These are phyloP conservation scores for Blumeria graminis DNA, from an alignment of 2,329 filamentous ascomycete species.

Conservation along the genomic window DNA sequence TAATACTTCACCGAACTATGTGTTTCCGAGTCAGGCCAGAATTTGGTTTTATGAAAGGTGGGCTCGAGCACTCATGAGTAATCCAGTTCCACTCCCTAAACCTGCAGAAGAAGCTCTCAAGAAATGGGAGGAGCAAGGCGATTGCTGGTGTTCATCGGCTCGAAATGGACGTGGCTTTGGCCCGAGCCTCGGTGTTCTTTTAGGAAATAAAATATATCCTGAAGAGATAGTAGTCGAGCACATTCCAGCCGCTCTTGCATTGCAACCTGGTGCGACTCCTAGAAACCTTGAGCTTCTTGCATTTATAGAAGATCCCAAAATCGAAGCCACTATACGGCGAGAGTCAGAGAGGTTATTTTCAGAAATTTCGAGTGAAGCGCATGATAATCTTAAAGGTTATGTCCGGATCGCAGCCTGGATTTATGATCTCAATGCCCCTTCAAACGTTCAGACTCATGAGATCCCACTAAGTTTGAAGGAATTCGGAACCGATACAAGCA, in stretches of 20 bases:
- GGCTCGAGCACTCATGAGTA: constrained; percentile 9
- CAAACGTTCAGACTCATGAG: constrained; percentile 25
- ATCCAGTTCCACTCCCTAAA: constrained; percentile 10
- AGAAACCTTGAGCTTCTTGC: constrained; percentile 47
- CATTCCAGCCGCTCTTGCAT: constrained; percentile 34
- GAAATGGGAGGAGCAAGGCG: constrained; percentile 53
- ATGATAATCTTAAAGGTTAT: constrained; percentile 17
- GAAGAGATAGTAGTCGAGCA: constrained; percentile 52
- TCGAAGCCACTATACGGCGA: constrained; percentile 16
- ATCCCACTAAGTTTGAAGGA: constrained; percentile 25
- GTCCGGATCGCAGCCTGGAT: constrained; percentile 32
- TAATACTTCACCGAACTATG: constrained; percentile 34
- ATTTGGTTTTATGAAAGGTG: constrained; percentile 9
- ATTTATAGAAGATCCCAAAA: constrained; percentile 23
- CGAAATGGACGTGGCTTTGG: constrained; percentile 21
- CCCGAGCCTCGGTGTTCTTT: constrained; percentile 39
- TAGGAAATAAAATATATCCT: constrained; percentile 33
- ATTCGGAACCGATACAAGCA: constrained; percentile 23
- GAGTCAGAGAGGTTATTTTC: constrained; percentile 17
- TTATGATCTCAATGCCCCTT: constrained; percentile 22
- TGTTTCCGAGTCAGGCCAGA: constrained; percentile 10
- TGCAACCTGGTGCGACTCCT: constrained; percentile 37
- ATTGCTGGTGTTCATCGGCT: constrained; percentile 61
- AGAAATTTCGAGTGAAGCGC: constrained; percentile 10
- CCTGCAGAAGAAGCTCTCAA: constrained; percentile 32